Evolutionary conservation across 805 yeast species (phyloP).

Genomic region (Pichia paraexigua): DNA sequence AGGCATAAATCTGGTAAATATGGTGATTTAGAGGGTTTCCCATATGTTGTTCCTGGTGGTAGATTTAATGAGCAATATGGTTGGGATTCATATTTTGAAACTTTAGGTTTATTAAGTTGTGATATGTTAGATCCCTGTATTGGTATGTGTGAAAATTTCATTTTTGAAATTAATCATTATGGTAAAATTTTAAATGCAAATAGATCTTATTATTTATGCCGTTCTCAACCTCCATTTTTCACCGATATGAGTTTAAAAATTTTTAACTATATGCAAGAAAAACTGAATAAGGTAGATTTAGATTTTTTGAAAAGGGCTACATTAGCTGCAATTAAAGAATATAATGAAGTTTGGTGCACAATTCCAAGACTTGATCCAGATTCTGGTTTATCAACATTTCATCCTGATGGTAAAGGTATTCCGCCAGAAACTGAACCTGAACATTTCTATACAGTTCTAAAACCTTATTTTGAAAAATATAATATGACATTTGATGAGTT

Average conservation of each 20-base stretch:
- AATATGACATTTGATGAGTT: slow-evolving; percentile 52
- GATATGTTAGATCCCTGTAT: slow-evolving; percentile 61
- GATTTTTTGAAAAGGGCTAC: slow-evolving; percentile 60
- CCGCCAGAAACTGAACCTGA: slow-evolving; percentile 95
- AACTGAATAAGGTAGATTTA: slow-evolving; percentile 37
- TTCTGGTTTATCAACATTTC: slow-evolving; percentile 82
- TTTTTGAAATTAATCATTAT: slow-evolving; percentile 81
- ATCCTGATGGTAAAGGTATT: slow-evolving; percentile 85
- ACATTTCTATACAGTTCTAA: slow-evolving; percentile 69
- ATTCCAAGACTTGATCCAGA: slow-evolving; percentile 62
- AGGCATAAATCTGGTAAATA: slow-evolving; percentile 29
- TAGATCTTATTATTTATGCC: slow-evolving; percentile 78
- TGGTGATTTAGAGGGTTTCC: slow-evolving; percentile 46
- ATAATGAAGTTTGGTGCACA: slow-evolving; percentile 69
- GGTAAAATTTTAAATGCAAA: slow-evolving; percentile 93
- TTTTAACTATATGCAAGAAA: slow-evolving; percentile 41
- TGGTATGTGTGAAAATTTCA: slow-evolving; percentile 88
- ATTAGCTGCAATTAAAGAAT: slow-evolving; percentile 79
- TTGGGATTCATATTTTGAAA: slow-evolving; percentile 95
- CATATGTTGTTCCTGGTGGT: slow-evolving; percentile 96
- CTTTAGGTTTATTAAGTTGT: slow-evolving; percentile 70
- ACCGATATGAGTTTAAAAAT: slow-evolving; percentile 84
- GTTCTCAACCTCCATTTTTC: slow-evolving; percentile 95
- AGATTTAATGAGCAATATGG: slow-evolving; percentile 94
- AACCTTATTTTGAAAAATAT: slow-evolving; percentile 62